Conservation (phyloP, 1,284 basidiomycete species). For the Austroboletus niveus region DNA sequence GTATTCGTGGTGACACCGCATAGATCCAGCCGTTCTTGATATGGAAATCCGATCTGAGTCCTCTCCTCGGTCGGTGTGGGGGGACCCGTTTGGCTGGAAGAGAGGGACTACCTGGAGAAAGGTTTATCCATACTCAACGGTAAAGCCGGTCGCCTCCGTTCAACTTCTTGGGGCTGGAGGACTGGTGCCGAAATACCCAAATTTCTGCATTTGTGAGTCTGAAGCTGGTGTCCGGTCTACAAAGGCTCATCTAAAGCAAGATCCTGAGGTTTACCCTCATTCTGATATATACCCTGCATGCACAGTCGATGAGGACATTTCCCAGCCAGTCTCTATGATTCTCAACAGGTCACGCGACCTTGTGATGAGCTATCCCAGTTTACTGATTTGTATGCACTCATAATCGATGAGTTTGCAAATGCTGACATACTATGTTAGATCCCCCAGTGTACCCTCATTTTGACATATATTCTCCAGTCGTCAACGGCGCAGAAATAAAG, state of each 20-base stretch:
- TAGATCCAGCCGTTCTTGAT: constrained; percentile 41
- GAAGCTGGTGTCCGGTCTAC: background rate
- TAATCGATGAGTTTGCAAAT: background rate
- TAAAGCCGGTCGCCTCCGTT: constrained; percentile 1
- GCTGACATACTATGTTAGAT: constrained; percentile 33
- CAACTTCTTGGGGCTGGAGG: constrained; percentile 13
- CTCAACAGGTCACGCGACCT: background rate
- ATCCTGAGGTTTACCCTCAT: constrained; percentile 28
- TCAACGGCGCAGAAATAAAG: background rate
- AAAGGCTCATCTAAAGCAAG: constrained; percentile 18
- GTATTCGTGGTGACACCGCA: background rate
- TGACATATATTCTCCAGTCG: constrained; percentile 40
- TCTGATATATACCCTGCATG: constrained; percentile 30
- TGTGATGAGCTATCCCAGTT: constrained; percentile 10
- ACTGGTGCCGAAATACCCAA: constrained; percentile 18
- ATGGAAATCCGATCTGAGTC: constrained; percentile 32
- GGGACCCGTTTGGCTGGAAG: constrained; percentile 25
- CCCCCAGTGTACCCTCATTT: constrained; percentile 45
- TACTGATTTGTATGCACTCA: constrained; percentile 26
- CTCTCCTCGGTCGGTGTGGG: constrained; percentile 8
- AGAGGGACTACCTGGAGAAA: constrained; percentile 13
- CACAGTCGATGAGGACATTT: constrained; percentile 1
- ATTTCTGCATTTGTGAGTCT: constrained; percentile 26
- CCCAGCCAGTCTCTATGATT: constrained; percentile 1
- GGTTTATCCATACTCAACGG: constrained; percentile 18